Evolutionary conservation across 257 asterid species (phyloP).

Genomic region (Solanum pennellii): DNA sequence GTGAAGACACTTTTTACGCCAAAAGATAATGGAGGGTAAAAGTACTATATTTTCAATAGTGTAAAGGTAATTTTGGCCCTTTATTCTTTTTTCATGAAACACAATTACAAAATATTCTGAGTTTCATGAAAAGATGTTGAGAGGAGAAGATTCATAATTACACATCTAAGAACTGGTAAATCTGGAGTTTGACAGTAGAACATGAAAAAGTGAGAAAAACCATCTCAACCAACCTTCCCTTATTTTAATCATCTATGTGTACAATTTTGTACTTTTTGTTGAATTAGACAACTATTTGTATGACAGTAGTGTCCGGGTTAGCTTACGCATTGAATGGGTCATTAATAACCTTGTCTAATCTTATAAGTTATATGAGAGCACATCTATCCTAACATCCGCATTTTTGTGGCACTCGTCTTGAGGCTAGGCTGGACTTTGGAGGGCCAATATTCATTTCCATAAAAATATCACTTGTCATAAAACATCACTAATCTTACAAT

Average conservation of each 20-base stretch:
- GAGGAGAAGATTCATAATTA: neutral
- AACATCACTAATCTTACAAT: neutral
- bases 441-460: neutral
- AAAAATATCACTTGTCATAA: neutral
- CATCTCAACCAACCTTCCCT: neutral
- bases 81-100: neutral
- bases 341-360: neutral
- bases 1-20: neutral
- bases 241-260: neutral
- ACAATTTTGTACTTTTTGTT: neutral
- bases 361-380: neutral
- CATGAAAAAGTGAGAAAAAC: neutral
- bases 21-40: neutral
- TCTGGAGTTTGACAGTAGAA: neutral
- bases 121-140: neutral
- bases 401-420: neutral
- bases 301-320: neutral
- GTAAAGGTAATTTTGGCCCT: neutral
- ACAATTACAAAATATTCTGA: neutral
- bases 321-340: neutral
- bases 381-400: neutral
- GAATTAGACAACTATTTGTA: neutral
- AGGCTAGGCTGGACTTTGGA: neutral
- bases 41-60: neutral
- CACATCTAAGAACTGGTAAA: neutral